Base-by-base conservation (phyloP, 2,329 filamentous ascomycete genomes). In the Alternaria viburni region DNA sequence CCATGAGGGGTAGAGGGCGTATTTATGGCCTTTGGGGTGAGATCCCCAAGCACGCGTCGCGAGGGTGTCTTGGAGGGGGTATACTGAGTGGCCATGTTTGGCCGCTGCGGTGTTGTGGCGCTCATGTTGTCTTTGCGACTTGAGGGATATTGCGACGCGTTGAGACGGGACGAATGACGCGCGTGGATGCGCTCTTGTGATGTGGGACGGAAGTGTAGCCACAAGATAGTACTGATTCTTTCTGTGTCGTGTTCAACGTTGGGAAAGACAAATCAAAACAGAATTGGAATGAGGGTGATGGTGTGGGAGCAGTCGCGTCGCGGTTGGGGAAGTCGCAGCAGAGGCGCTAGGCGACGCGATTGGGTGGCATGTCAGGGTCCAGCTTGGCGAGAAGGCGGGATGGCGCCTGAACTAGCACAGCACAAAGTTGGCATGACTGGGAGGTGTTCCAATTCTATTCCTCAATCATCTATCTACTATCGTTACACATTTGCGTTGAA, bases 11-110 rank as follows among this genome's bases (percentile, higher is more conserved):
- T 76, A 23, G 70, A 72, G 19, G 77, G 69, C 60, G 75, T 74
- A 63, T 79, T 80, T 51, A 75, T 69, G 49, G 77, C 72, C 59
- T 70, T 75, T 36, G 77, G 72, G 3, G 77, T 72, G 50, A 81
- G 62, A 28, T 79, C 73, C 19, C 77, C 77, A 6, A 81, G 70
- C 3, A 74, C 75, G 69, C 77, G 77, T 71, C 79, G 73, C 47
- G 70, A 72, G 13, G 76, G 67, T 41, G 69, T 72, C 49, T 76
- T 75, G 19, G 72, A 66, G 23, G 75, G 74, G 32, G 64, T 79
- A 54, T 74, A 64, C 45, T 67, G 56, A 56, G 72, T 57, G 21
- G 73, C 59, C 72, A 77, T 76, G 46, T 61, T 64, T 25, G 62
- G 61, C 51, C 64, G 70, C 57, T 69, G 73, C 52, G 71, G 66